Conservation (phyloP, 495 filamentous ascomycete genomes). For the Astrocystis sublimbata region DNA sequence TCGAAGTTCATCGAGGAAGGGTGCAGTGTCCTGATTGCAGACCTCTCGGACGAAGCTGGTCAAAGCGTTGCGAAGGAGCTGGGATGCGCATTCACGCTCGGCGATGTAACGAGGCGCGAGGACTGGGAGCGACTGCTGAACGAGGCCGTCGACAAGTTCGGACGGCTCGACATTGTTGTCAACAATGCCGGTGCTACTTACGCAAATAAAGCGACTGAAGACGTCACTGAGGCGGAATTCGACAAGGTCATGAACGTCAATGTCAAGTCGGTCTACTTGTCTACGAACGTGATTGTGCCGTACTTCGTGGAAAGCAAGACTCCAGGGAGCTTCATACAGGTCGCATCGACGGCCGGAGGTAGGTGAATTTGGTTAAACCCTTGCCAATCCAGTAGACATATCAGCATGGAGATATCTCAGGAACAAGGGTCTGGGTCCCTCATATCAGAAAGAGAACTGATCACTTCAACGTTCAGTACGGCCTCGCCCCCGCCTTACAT, state of each 20-base stretch:
- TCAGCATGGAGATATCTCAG: slow-evolving; percentile 51
- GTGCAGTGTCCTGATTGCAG: slow-evolving; percentile 58
- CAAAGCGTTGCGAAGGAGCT: slow-evolving; percentile 43
- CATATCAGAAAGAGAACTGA: neutral
- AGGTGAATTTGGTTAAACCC: neutral
- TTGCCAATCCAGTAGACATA: neutral
- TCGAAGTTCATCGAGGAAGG: slow-evolving; percentile 59
- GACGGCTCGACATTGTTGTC: slow-evolving; percentile 58
- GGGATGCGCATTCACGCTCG: slow-evolving; percentile 46
- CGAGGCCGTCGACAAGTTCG: slow-evolving; percentile 48
- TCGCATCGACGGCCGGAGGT: slow-evolving; percentile 61
- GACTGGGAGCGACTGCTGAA: slow-evolving; percentile 55
- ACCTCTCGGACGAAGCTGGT: slow-evolving; percentile 59
- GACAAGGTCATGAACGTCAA: slow-evolving; percentile 68
- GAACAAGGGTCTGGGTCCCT: slow-evolving; percentile 52
- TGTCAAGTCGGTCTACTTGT: slow-evolving; percentile 62
- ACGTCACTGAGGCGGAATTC: slow-evolving; percentile 68
- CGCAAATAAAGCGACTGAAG: slow-evolving; percentile 60
- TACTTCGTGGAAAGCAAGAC: slow-evolving; percentile 56
- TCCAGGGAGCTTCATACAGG: slow-evolving; percentile 66
- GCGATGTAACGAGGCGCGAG: slow-evolving; percentile 51
- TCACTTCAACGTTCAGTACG: slow-evolving; percentile 35
- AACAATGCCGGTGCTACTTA: slow-evolving; percentile 76
- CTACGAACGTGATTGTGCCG: slow-evolving; percentile 53
- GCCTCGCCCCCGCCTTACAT: slow-evolving; percentile 66